Conservation (phyloP, 1,284 basidiomycete genomes). For the Xerocomus minutiporus region DNA sequence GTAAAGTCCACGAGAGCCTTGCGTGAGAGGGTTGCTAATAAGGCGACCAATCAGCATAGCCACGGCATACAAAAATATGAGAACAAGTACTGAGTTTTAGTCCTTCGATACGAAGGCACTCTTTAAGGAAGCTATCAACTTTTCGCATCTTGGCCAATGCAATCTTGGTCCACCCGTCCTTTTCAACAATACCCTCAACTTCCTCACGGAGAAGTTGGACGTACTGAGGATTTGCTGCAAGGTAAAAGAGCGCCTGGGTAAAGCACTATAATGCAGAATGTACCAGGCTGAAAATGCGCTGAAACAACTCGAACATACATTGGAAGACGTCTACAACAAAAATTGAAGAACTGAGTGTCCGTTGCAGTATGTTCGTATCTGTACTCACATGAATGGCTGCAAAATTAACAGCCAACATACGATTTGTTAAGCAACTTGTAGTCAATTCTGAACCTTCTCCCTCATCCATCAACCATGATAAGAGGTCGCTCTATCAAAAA, state of each 20-base stretch:
- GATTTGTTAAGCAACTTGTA: conserved; percentile 29
- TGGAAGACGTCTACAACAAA: conserved; percentile 8
- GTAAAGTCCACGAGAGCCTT: conserved; percentile 35
- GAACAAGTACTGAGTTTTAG: conserved; percentile 24
- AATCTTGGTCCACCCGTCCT: conserved; percentile 42
- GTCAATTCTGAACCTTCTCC: conserved; percentile 21
- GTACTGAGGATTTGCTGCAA: conserved; percentile 38
- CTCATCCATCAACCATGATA: conserved; percentile 45
- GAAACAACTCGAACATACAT: conserved; percentile 4
- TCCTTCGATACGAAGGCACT: conserved; percentile 36
- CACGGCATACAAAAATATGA: too few relatives aligned
- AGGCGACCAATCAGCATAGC: neutral
- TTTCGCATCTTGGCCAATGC: conserved; percentile 39
- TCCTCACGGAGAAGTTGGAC: conserved; percentile 41
- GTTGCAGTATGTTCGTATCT: too few relatives aligned
- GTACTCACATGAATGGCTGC: conserved; percentile 34
- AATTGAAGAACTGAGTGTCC: neutral
- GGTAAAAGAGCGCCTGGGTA: conserved; percentile 34
- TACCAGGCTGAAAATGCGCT: neutral
- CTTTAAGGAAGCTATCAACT: conserved; percentile 46
- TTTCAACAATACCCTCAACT: conserved; percentile 32
- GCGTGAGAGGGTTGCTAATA: conserved; percentile 32
- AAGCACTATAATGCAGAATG: conserved; percentile 20
- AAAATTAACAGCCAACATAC: conserved; percentile 36
- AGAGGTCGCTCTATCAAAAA: conserved; percentile 35